Conservation (phyloP, 1,284 basidiomycete species). For the Thecaphora frezii region DNA sequence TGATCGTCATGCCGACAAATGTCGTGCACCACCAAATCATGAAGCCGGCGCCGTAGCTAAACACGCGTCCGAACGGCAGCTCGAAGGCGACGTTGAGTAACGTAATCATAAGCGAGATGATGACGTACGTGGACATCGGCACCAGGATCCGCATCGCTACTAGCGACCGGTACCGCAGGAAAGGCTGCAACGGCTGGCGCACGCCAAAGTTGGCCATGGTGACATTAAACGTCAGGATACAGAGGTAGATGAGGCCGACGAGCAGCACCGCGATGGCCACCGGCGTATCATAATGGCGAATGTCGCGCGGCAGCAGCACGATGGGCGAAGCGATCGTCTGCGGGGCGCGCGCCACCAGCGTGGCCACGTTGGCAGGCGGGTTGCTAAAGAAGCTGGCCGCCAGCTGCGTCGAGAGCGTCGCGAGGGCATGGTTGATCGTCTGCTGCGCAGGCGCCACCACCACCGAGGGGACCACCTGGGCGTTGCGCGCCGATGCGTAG, state of each 20-base stretch:
- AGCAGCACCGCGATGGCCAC: constrained; percentile 73
- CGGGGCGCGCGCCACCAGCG: constrained; percentile 64
- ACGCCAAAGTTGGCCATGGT: constrained; percentile 41
- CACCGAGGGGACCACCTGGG: constrained; percentile 25
- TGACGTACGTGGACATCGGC: constrained; percentile 37
- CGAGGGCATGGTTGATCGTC: constrained; percentile 13
- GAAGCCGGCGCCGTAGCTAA: constrained; percentile 51
- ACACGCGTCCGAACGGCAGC: constrained; percentile 37
- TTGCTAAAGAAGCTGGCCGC: constrained; percentile 31
- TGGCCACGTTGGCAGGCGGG: constrained; percentile 60
- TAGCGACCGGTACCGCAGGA: constrained; percentile 38
- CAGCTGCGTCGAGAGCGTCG: constrained; percentile 15
- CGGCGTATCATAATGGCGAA: constrained; percentile 70
- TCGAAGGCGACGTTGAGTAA: constrained; percentile 52
- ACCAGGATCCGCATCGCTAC: constrained; percentile 41
- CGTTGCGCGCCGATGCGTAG: constrained; percentile 44
- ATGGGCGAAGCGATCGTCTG: constrained; percentile 66
- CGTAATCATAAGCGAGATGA: constrained; percentile 48
- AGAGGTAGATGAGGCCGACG: constrained; percentile 74
- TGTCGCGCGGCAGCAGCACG: constrained; percentile 65
- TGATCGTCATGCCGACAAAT: constrained; percentile 43
- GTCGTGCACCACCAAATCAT: constrained; percentile 49
- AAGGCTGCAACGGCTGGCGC: constrained; percentile 37
- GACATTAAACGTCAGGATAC: constrained; percentile 63
- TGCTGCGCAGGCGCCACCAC: constrained; percentile 31